Percentiles rank a stretch among this genome's conserved stretches.
These are phyloP conservation scores for Amanita pseudoporphyria DNA, from an alignment of 768 basidiomycete genomes.

Conservation along the genomic window DNA sequence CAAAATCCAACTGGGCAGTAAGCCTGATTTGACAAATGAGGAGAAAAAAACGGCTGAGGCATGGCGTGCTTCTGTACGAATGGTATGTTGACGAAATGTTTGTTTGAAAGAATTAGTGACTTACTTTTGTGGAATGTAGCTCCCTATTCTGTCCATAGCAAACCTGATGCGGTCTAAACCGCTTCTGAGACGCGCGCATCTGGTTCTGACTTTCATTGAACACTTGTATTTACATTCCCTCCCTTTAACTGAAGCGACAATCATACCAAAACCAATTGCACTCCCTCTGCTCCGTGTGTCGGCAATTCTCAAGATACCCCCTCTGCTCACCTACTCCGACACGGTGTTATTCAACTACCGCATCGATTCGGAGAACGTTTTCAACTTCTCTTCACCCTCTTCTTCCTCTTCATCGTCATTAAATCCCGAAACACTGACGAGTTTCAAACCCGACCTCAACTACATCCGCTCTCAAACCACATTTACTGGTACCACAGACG, in stretches of 20 bases:
- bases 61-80: slow-evolving; percentile 1
- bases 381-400: not conserved
- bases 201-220: slow-evolving; percentile 65
- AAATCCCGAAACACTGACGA: too few relatives aligned
- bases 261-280: slow-evolving; percentile 67
- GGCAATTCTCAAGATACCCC: slow-evolving; percentile 68
- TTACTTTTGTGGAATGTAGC: slow-evolving; percentile 23
- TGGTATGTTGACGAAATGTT: not conserved
- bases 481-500: slow-evolving; percentile 77
- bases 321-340: slow-evolving; percentile 88
- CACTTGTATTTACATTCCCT: slow-evolving; percentile 77
- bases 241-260: slow-evolving; percentile 36
- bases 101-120: not conserved
- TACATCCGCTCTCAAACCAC: slow-evolving; percentile 60
- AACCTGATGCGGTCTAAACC: slow-evolving; percentile 42
- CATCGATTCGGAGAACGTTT: slow-evolving; percentile 14
- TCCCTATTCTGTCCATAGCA: slow-evolving; percentile 40
- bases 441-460: slow-evolving; percentile 31
- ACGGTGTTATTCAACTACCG: slow-evolving; percentile 89
- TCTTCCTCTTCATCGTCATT: not conserved
- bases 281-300: slow-evolving; percentile 73
- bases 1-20: slow-evolving; percentile 54
- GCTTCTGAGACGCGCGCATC: slow-evolving; percentile 64
- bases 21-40: slow-evolving; percentile 18
- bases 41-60: not conserved